phyloP scores from a whole-genome alignment of 2,329 filamentous ascomycete species.

The Diplocarpon mali region DNA sequence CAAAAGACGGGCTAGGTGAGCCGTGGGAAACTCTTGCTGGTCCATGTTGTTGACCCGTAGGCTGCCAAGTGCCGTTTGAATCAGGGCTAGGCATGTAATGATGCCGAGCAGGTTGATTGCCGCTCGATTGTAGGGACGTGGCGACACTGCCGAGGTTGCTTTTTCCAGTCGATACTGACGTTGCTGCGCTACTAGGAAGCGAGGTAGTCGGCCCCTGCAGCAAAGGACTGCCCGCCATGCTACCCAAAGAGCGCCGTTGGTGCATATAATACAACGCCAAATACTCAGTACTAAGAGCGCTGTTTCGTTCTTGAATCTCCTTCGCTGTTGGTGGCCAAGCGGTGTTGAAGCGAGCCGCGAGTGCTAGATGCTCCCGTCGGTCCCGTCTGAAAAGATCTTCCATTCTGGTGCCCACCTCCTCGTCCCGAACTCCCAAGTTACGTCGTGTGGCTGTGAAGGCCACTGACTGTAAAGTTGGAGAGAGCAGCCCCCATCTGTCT shows the following conservation, averaged over 20 bases:
- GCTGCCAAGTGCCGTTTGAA: conserved; percentile 7
- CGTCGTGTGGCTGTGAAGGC: conserved; percentile 41
- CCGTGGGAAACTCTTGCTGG: conserved; percentile 1
- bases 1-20: conserved; percentile 9
- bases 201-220: conserved; percentile 7
- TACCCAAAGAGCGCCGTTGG: conserved; percentile 7
- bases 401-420: conserved; percentile 26
- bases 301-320: conserved; percentile 21
- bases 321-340: conserved; percentile 18
- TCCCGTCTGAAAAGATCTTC: conserved; percentile 30
- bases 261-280: conserved; percentile 7
- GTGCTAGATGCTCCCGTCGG: conserved; percentile 25
- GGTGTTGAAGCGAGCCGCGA: conserved; percentile 21
- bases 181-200: conserved; percentile 6
- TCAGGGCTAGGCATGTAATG: conserved; percentile 9
- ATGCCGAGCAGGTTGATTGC: conserved; percentile 1
- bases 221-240: conserved; percentile 3
- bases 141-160: neutral
- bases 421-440: conserved; percentile 33
- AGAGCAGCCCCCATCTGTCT: conserved; percentile 36
- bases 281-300: conserved; percentile 16
- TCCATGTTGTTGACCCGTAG: conserved; percentile 1
- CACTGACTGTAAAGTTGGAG: conserved; percentile 40
- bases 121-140: conserved; percentile 1
- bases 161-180: neutral